These are phyloP conservation scores for Astrocystis sublimbata DNA, from an alignment of 495 filamentous ascomycete genomes.

Conservation along the genomic window DNA sequence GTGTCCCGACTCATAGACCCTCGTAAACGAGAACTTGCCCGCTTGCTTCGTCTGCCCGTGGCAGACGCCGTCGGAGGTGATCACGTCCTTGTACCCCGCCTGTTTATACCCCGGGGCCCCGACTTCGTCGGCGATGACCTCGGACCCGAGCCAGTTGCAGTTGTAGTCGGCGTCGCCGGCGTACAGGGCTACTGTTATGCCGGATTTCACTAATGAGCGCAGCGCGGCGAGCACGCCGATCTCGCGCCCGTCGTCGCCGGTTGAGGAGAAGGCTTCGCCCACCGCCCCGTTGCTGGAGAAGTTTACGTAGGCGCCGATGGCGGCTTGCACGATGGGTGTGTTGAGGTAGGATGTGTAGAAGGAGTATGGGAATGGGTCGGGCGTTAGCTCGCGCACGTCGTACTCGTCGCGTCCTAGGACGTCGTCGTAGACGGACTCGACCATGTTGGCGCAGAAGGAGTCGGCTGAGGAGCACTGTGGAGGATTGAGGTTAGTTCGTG, in stretches of 20 bases:
- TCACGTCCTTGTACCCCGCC: conserved; percentile 57
- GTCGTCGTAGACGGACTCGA: conserved; percentile 55
- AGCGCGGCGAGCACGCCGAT: conserved; percentile 52
- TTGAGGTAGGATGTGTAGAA: conserved; percentile 65
- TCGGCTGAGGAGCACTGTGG: conserved; percentile 40
- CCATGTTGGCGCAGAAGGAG: conserved; percentile 55
- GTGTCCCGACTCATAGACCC: conserved; percentile 67
- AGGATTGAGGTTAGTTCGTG: neutral
- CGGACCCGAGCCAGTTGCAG: conserved; percentile 60
- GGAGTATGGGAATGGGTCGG: conserved; percentile 61
- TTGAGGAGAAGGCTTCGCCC: conserved; percentile 49
- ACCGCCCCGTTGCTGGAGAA: conserved; percentile 55
- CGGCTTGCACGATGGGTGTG: conserved; percentile 53
- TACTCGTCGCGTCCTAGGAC: conserved; percentile 59
- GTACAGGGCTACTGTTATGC: conserved; percentile 57
- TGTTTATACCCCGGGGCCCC: conserved; percentile 42
- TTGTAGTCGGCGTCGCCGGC: conserved; percentile 66
- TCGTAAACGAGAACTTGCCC: conserved; percentile 62
- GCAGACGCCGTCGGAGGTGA: conserved; percentile 55
- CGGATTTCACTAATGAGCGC: conserved; percentile 45
- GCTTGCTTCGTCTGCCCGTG: conserved; percentile 66
- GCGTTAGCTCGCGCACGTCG: conserved; percentile 57
- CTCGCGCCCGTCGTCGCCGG: conserved; percentile 59
- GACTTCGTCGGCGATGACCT: conserved; percentile 52
- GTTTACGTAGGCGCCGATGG: conserved; percentile 61